phyloP scores from a whole-genome alignment of 257 asterid genomes.

The Cinchona pubescens region DNA sequence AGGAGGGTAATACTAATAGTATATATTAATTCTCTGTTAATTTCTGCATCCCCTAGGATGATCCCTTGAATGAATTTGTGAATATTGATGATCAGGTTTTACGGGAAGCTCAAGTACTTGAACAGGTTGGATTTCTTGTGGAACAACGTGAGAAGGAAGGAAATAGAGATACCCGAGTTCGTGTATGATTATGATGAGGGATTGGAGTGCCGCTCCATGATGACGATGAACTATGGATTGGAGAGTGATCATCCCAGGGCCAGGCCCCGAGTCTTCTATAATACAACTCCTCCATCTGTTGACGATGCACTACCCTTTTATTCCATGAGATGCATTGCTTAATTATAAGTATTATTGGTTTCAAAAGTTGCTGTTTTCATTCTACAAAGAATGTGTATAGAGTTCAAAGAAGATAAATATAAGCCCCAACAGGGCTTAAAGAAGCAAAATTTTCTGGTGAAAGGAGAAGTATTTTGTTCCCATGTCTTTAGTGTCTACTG shows the following conservation, averaged over 20 bases:
- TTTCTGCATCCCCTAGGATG: no score
- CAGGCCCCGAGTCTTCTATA: constrained; percentile 44
- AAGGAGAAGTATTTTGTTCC: no score
- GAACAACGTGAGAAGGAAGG: constrained; percentile 54
- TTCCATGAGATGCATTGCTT: constrained; percentile 80
- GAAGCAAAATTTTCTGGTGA: no score
- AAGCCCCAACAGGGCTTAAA: no score
- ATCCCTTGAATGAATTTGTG: no score
- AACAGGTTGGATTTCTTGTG: constrained; percentile 67
- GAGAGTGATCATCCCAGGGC: constrained; percentile 91
- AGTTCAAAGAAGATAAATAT: no score
- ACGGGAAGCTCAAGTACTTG: constrained; percentile 57
- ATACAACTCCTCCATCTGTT: constrained; percentile 15
- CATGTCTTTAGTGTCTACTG: no score
- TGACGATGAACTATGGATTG: constrained; percentile 58
- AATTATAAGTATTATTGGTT: no score
- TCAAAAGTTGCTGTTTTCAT: no score
- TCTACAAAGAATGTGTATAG: no score
- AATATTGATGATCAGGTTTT: constrained; percentile 45
- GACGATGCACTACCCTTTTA: constrained; percentile 51
- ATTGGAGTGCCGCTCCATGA: constrained; percentile 47
- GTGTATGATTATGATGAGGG: constrained; percentile 71
- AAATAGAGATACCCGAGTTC: constrained; percentile 67
- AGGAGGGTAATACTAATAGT: constrained; percentile 44
- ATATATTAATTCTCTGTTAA: no score